Percentiles rank a stretch among this genome's conserved stretches.
Conservation (phyloP, 805 yeast species). For the Priceomyces medius region DNA sequence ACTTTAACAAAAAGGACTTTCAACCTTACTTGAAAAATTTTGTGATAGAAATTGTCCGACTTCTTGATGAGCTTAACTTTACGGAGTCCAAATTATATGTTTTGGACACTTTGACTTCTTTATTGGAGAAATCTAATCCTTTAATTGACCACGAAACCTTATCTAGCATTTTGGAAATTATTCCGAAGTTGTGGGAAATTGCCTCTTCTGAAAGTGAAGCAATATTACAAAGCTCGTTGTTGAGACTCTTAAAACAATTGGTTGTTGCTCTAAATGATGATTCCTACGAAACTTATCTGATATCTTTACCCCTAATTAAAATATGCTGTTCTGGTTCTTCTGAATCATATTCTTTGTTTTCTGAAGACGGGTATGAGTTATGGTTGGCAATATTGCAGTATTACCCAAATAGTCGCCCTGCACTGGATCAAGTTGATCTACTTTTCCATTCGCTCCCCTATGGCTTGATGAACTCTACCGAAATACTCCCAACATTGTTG, state of each 20-base stretch:
- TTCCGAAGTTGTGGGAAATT: slow-evolving; percentile 78
- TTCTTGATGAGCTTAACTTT: slow-evolving; percentile 50
- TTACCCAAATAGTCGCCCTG: slow-evolving; percentile 40
- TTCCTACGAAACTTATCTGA: slow-evolving; percentile 47
- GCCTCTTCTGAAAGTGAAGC: slow-evolving; percentile 45
- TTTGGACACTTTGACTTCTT: slow-evolving; percentile 61
- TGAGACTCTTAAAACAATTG: slow-evolving; percentile 57
- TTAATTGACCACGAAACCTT: slow-evolving; percentile 52
- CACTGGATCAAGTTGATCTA: slow-evolving; percentile 40
- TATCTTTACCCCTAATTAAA: slow-evolving; percentile 63
- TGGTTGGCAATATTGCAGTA: slow-evolving; percentile 73
- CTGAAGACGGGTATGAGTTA: slow-evolving; percentile 85
- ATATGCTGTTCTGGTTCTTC: slow-evolving; percentile 56
- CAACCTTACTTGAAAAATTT: slow-evolving; percentile 59
- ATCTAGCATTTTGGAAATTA: slow-evolving; percentile 47
- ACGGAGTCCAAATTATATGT: slow-evolving; percentile 79
- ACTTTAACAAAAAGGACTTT: slow-evolving; percentile 68
- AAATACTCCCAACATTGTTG: slow-evolving; percentile 62
- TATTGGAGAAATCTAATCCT: slow-evolving; percentile 67
- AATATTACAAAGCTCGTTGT: slow-evolving; percentile 38
- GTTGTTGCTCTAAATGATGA: slow-evolving; percentile 55
- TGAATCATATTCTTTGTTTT: slow-evolving; percentile 50
- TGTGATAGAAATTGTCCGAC: slow-evolving; percentile 46
- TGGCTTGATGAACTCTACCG: slow-evolving; percentile 70
- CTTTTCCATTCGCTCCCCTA: slow-evolving; percentile 52